These are phyloP conservation scores for Thraustochytrium striatum DNA, from an alignment of 352 stramenopile genomes.

Conservation along the genomic window DNA sequence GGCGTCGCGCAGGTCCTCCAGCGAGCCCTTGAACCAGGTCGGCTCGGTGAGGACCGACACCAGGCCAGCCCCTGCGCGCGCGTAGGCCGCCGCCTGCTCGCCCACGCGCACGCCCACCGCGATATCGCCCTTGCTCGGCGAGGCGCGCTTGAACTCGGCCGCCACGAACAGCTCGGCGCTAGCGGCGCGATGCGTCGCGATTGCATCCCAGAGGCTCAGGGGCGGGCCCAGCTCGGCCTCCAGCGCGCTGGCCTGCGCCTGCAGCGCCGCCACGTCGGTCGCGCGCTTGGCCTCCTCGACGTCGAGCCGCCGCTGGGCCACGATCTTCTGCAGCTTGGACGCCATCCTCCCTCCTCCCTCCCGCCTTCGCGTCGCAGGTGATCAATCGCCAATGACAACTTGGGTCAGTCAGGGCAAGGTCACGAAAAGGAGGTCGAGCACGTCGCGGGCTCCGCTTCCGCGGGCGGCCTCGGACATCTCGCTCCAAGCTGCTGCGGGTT, in stretches of 20 bases:
- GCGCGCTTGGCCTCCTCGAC: neutral
- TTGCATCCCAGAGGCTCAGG: conserved; percentile 16
- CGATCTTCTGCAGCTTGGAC: neutral
- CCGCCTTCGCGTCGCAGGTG: no score
- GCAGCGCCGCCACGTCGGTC: neutral
- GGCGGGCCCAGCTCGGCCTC: conserved; percentile 10
- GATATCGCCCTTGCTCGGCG: conserved; percentile 94
- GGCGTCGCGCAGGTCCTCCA: conserved; percentile 63
- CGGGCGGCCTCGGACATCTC: no score
- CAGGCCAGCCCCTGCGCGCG: conserved; percentile 82
- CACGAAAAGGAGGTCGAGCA: no score
- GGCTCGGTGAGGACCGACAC: conserved; percentile 96
- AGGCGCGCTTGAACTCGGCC: conserved; percentile 96
- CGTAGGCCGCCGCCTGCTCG: conserved; percentile 85
- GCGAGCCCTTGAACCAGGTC: conserved; percentile 92
- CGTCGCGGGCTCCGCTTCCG: no score
- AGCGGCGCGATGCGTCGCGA: neutral
- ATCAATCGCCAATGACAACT: no score
- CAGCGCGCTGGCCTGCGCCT: neutral
- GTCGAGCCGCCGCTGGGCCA: neutral
- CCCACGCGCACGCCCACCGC: conserved; percentile 65
- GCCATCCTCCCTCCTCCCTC: no score
- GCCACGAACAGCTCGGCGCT: conserved; percentile 64
- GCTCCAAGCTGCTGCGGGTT: no score
- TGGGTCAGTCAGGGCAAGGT: no score